A percentile compares a stretch with the other conserved stretches of the same genome.
These are phyloP conservation scores for Dendrothele bispora DNA, from an alignment of 768 basidiomycete genomes.

Conservation along the genomic window DNA sequence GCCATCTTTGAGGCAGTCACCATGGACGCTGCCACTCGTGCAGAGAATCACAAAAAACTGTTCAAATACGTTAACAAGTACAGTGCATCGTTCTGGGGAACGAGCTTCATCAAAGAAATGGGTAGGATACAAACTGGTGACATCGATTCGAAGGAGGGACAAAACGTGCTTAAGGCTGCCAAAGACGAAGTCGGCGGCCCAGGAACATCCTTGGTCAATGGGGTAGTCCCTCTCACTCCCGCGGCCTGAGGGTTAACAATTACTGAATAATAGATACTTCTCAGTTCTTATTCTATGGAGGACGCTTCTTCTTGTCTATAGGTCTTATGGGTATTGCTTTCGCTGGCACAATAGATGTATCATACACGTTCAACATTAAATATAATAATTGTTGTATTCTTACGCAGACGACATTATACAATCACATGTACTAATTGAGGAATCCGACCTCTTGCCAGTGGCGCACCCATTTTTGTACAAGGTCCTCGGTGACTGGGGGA, in stretches of 20 bases:
- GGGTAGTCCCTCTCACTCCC: slow-evolving; percentile 22
- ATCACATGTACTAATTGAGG: too few species aligned
- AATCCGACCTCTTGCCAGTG: slow-evolving; percentile 44
- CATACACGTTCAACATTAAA: too few species aligned
- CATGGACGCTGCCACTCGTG: slow-evolving; percentile 79
- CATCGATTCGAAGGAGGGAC: slow-evolving; percentile 32
- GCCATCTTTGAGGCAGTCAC: slow-evolving; percentile 96
- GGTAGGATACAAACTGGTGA: slow-evolving; percentile 50
- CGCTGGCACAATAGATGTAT: too few species aligned
- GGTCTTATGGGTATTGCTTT: too few species aligned
- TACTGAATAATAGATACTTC: slow-evolving; percentile 25
- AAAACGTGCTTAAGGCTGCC: slow-evolving; percentile 31
- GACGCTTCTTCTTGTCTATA: not conserved
- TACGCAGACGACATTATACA: too few species aligned
- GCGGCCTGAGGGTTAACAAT: too few species aligned
- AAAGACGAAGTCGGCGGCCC: slow-evolving; percentile 32
- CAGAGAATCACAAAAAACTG: slow-evolving; percentile 91
- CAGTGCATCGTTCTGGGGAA: slow-evolving; percentile 91
- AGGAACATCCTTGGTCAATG: slow-evolving; percentile 40
- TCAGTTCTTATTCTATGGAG: slow-evolving; percentile 22
- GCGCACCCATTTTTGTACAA: slow-evolving; percentile 42
- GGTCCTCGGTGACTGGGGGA: slow-evolving; percentile 26
- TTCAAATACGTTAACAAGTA: slow-evolving; percentile 97
- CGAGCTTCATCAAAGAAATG: slow-evolving; percentile 88
- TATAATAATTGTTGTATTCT: too few species aligned